Evolutionary conservation across 129 eudicot species (phyloP).

Genomic region (Dittrichia graveolens): DNA sequence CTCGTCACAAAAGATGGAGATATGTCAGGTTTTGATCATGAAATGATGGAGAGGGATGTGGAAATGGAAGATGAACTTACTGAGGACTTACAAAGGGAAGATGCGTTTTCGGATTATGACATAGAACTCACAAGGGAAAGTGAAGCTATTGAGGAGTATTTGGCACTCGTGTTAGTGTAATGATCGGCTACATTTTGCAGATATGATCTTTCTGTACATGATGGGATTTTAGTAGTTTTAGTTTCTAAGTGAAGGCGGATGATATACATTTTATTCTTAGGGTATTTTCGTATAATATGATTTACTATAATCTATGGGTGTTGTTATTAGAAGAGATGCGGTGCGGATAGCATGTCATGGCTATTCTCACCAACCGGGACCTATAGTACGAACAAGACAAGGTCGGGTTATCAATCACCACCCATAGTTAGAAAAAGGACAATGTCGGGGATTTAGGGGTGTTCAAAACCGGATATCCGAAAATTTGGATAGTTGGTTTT

Average conservation of each 20-base stretch:
- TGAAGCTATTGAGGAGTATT: slow-evolving; percentile 86
- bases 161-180: slow-evolving; percentile 41
- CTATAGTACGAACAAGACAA: too few relatives aligned
- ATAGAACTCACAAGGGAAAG: slow-evolving; percentile 80
- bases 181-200: slow-evolving; percentile 9
- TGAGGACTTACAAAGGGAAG: slow-evolving; percentile 55
- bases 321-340: too few relatives aligned
- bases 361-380: too few relatives aligned
- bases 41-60: slow-evolving; percentile 54
- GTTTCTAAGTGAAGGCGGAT: slow-evolving; percentile 18
- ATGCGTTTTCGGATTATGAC: slow-evolving; percentile 80
- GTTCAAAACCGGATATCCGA: too few relatives aligned
- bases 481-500: too few relatives aligned
- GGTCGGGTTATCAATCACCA: too few relatives aligned
- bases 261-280: neutral
- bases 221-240: slow-evolving; percentile 18
- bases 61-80: slow-evolving; percentile 88
- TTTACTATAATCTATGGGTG: neutral
- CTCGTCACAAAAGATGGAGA: slow-evolving; percentile 26
- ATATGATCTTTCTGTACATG: slow-evolving; percentile 8
- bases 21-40: slow-evolving; percentile 24
- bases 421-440: too few relatives aligned
- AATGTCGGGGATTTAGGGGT: too few relatives aligned
- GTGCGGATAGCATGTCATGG: too few relatives aligned
- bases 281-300: slow-evolving; percentile 1